These are phyloP conservation scores for Saitoella complicata DNA, from an alignment of 805 yeast genomes.

Conservation along the genomic window DNA sequence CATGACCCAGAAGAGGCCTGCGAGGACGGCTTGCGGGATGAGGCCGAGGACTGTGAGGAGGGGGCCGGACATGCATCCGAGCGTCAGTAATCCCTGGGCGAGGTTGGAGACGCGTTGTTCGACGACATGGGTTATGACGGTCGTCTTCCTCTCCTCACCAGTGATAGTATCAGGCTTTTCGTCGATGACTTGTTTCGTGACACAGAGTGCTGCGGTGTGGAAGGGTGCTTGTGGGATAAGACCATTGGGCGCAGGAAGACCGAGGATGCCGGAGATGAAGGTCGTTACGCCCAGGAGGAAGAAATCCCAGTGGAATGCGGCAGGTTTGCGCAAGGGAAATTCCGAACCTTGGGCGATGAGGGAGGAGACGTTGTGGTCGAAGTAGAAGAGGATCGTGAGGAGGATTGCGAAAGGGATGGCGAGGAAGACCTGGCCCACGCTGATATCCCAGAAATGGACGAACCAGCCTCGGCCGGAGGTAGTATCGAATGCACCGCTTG, in stretches of 20 bases:
- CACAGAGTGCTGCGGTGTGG: slow-evolving; percentile 65
- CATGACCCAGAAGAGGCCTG: slow-evolving; percentile 89
- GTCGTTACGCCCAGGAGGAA: slow-evolving; percentile 72
- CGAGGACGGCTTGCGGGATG: slow-evolving; percentile 83
- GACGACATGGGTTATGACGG: slow-evolving; percentile 32
- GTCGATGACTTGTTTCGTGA: slow-evolving; percentile 25
- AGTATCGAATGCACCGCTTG: slow-evolving; percentile 58
- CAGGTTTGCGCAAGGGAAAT: slow-evolving; percentile 69
- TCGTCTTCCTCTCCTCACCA: not conserved
- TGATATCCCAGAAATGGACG: slow-evolving; percentile 57
- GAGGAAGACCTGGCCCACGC: slow-evolving; percentile 62
- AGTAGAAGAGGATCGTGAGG: slow-evolving; percentile 70
- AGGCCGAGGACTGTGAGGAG: slow-evolving; percentile 60
- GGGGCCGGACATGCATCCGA: slow-evolving; percentile 84
- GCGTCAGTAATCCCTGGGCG: slow-evolving; percentile 64
- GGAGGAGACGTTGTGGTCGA: slow-evolving; percentile 90
- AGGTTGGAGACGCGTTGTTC: slow-evolving; percentile 83
- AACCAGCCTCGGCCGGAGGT: slow-evolving; percentile 58
- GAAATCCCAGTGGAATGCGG: slow-evolving; percentile 87
- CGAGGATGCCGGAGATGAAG: slow-evolving; percentile 71
- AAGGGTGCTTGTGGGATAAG: slow-evolving; percentile 93
- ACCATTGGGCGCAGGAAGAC: slow-evolving; percentile 94
- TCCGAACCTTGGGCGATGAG: slow-evolving; percentile 77
- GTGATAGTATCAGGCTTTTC: not conserved
- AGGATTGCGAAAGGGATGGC: slow-evolving; percentile 88